Percentiles rank a stretch among this genome's conserved stretches.
These are phyloP conservation scores for Paecilomyces variotii DNA, from an alignment of 2,329 filamentous ascomycete genomes.

Conservation along the genomic window DNA sequence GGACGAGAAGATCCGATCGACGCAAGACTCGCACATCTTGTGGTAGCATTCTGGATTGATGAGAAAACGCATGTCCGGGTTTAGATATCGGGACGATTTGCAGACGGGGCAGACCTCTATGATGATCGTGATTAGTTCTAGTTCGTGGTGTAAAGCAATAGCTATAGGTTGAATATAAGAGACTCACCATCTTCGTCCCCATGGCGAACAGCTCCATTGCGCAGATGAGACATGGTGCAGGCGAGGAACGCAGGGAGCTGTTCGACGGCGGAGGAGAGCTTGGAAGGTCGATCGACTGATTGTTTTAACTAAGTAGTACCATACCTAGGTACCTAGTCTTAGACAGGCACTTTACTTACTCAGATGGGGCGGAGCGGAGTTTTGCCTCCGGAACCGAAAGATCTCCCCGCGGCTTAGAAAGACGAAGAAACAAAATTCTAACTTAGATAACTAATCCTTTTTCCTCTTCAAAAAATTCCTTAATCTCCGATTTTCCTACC, in stretches of 20 bases:
- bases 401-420: background rate
- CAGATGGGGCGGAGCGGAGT: background rate
- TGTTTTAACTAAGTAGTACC: no score
- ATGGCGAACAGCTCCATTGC: constrained; percentile 24
- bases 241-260: constrained; percentile 5
- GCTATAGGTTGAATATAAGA: background rate
- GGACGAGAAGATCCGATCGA: constrained; percentile 85
- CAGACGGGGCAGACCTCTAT: constrained; percentile 89
- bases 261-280: background rate
- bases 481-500: background rate
- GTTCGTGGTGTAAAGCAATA: background rate
- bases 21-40: constrained; percentile 95
- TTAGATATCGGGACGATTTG: constrained; percentile 94
- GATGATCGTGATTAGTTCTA: background rate
- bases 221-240: constrained; percentile 22
- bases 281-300: background rate
- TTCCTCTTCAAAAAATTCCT: background rate
- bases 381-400: background rate
- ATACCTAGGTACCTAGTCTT: background rate
- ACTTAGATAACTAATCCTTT: background rate
- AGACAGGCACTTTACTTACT: background rate
- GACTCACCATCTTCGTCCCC: constrained; percentile 36
- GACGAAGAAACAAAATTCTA: background rate
- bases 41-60: constrained; percentile 99
- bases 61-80: constrained; percentile 86